Evolutionary conservation across 495 filamentous ascomycete genomes (phyloP), one percentile per base, ranked within the genome.

Genomic region (Pyronema domesticum): DNA sequence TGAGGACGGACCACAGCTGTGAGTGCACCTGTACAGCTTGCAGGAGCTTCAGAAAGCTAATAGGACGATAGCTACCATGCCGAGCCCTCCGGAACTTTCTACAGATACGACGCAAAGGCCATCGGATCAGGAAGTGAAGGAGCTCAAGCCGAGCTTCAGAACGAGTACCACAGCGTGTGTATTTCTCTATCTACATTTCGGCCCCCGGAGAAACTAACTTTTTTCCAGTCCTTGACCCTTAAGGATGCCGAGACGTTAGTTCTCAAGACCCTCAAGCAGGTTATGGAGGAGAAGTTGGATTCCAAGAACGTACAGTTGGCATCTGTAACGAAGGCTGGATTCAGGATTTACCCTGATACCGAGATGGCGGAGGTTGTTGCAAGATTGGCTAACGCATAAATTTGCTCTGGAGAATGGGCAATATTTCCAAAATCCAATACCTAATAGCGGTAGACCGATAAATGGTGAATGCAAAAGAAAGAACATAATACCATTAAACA

Each of bases 241-340:
- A 72, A 76, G 46, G 91, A 98, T 68, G 91, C 91, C 17, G 91
- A 98, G 71, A 85, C 86, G 2, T 72, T 98, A 60, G 93, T 96
- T 35, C 74, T 98, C 60, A 95, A 95, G 79, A 98, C 91, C 37
- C 70, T 98, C 69, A 98, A 98, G 76, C 91, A 98, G 73, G 91
- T 98, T 51, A 98, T 98, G 91, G 91, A 98, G 73, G 91, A 98
- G 80, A 98, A 96, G 74, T 78, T 98, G 51, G 91, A 98, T 68
- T 75, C 84, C 42, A 96, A 96, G 77, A 98, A 96, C 65, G 93
- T 98, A 60, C 91, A 96, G 76, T 70, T 98, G 60, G 91, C 91
- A 44, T 95, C 88, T 65, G 93, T 96, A 53, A 98, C 91, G 56
- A 94, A 89, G 75, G 88, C 85, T 68, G 91, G 93, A 14, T 96